Conservation (phyloP, 1,284 basidiomycete genomes). For the Termitomyces sp. region DNA sequence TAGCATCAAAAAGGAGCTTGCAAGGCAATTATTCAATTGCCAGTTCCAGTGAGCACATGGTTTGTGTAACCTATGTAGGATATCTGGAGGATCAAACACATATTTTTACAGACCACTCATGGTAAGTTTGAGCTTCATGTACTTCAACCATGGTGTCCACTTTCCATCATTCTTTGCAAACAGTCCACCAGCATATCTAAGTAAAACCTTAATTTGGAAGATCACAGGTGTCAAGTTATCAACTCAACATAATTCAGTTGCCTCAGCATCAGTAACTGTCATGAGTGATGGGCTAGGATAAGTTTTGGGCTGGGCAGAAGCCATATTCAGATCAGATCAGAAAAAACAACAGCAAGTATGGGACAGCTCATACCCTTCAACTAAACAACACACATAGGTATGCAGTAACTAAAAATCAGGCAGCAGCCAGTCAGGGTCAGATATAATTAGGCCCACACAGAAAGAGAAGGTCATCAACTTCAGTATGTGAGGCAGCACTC, state of each 20-base stretch:
- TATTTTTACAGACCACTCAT: not conserved
- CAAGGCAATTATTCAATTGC: not conserved
- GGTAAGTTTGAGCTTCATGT: not conserved
- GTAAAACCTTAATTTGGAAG: no score
- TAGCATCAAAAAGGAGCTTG: not conserved
- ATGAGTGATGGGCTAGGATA: no score
- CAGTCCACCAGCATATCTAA: not conserved
- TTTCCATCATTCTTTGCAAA: not conserved
- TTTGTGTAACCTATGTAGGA: not conserved
- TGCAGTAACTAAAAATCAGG: not conserved
- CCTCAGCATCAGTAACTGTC: no score
- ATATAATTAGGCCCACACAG: not conserved
- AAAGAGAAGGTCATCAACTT: no score
- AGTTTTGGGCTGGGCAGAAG: no score
- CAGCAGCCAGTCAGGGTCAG: not conserved
- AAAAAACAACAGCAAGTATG: no score
- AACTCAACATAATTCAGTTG: no score
- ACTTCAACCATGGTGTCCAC: not conserved
- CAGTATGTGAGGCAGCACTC: no score
- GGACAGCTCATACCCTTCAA: no score
- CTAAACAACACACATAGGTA: no score
- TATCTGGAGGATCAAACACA: not conserved
- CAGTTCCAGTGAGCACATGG: not conserved
- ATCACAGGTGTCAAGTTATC: no score
- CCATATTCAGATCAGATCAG: no score